Evolutionary conservation across 208 protist species (phyloP).

Genomic region (Trypanosoma mega): DNA sequence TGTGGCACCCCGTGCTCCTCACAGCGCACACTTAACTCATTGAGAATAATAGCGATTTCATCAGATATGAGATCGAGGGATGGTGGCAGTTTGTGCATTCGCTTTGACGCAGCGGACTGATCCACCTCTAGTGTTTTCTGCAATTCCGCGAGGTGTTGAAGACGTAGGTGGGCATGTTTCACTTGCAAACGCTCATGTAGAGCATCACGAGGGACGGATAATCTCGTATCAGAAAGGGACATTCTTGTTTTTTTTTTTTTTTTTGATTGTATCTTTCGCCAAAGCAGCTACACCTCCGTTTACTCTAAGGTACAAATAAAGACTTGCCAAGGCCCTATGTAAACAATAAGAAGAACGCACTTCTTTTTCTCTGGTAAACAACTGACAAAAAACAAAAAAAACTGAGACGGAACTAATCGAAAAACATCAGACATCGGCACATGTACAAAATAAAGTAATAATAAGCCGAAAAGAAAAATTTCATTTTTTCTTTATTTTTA

Average conservation of each 20-base stretch:
- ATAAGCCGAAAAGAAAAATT: no score
- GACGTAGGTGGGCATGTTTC: slow-evolving; percentile 49
- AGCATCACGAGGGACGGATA: slow-evolving; percentile 18
- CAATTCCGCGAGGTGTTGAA: slow-evolving; percentile 32
- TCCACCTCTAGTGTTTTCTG: slow-evolving; percentile 43
- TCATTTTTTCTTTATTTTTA: no score
- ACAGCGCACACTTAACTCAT: slow-evolving; percentile 53
- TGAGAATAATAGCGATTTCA: slow-evolving; percentile 51
- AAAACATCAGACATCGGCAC: neutral
- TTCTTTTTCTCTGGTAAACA: neutral
- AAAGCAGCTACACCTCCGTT: no score
- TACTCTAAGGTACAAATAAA: no score
- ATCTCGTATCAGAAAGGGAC: neutral
- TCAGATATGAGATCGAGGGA: slow-evolving; percentile 75
- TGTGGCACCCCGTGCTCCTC: slow-evolving; percentile 25
- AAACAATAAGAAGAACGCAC: neutral
- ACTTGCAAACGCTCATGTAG: slow-evolving; percentile 48
- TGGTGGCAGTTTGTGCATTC: slow-evolving; percentile 44
- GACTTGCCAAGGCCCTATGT: no score
- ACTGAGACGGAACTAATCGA: neutral
- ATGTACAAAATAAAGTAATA: no score
- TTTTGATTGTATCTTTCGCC: neutral
- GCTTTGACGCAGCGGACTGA: slow-evolving; percentile 32
- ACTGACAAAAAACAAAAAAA: neutral
- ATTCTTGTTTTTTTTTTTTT: neutral